A percentile compares a stretch with the other conserved stretches of the same genome.
These are phyloP conservation scores for Quercus tomentella DNA, from an alignment of 331 rosid species.

Conservation along the genomic window DNA sequence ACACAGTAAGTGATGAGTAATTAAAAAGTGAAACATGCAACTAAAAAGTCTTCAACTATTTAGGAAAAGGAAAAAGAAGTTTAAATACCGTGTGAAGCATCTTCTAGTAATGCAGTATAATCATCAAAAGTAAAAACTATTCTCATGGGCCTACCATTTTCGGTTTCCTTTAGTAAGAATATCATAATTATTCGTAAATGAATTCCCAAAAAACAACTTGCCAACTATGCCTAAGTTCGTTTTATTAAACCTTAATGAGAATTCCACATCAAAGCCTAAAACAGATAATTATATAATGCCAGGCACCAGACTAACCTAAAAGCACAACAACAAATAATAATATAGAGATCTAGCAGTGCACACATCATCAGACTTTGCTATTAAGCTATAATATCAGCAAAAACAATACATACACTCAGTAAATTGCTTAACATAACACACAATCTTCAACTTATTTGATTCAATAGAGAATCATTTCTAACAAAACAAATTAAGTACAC, in stretches of 20 bases:
- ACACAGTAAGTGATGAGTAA: conserved; percentile 32
- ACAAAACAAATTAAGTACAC: background rate
- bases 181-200: background rate
- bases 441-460: background rate
- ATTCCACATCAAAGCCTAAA: background rate
- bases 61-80: conserved; percentile 14
- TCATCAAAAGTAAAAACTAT: background rate
- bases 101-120: background rate
- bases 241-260: background rate
- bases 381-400: background rate
- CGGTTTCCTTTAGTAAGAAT: background rate
- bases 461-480: background rate
- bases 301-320: background rate
- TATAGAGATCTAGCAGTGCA: background rate
- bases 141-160: background rate
- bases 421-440: background rate
- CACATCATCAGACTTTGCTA: background rate
- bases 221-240: background rate
- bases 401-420: background rate
- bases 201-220: background rate
- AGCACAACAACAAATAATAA: background rate
- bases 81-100: background rate
- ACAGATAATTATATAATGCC: background rate
- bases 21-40: conserved; percentile 17
- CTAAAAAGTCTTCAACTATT: background rate